Evolutionary conservation across 1,139 yeast genomes (phyloP).

Genomic region (Kodamaea ohmeri): DNA sequence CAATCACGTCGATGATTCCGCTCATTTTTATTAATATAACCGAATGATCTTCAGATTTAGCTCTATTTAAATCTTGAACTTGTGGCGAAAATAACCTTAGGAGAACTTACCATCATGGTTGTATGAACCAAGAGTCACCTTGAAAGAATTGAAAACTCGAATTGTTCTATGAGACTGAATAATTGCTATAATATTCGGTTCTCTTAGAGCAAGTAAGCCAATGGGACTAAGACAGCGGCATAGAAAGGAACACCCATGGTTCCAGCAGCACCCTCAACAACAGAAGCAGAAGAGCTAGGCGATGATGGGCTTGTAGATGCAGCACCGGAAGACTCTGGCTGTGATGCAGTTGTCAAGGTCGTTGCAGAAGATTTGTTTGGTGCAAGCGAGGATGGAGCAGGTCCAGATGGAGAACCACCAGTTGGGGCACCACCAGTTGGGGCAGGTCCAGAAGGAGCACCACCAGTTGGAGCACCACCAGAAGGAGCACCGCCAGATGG

Average conservation of each 20-base stretch:
- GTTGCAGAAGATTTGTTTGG: conserved; percentile 15
- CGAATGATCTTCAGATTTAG: not conserved
- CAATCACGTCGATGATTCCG: too few relatives aligned
- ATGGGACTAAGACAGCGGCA: conserved; percentile 23
- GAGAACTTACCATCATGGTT: not conserved
- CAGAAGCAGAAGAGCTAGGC: conserved; percentile 8
- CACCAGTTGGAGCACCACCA: conserved; percentile 12
- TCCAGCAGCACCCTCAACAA: conserved; percentile 14
- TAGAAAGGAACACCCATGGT: conserved; percentile 18
- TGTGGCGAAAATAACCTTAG: not conserved
- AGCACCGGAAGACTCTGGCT: conserved; percentile 12
- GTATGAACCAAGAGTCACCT: not conserved
- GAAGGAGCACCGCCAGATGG: conserved; percentile 7
- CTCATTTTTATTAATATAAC: not conserved
- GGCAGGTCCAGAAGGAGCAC: conserved; percentile 11
- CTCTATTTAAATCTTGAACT: not conserved
- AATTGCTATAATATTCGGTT: conserved; percentile 11
- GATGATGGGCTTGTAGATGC: conserved; percentile 9
- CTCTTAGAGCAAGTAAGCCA: conserved; percentile 25
- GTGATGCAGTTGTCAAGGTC: conserved; percentile 13
- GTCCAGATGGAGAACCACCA: conserved; percentile 1
- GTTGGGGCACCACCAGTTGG: conserved; percentile 6
- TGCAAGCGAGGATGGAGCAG: conserved; percentile 15
- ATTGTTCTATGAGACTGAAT: conserved; percentile 5
- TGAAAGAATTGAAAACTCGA: conserved; percentile 1